Percentiles rank a stretch among this genome's conserved stretches.
Evolutionary conservation across 768 basidiomycete species (phyloP).

Genomic region (Trametes gibbosa): DNA sequence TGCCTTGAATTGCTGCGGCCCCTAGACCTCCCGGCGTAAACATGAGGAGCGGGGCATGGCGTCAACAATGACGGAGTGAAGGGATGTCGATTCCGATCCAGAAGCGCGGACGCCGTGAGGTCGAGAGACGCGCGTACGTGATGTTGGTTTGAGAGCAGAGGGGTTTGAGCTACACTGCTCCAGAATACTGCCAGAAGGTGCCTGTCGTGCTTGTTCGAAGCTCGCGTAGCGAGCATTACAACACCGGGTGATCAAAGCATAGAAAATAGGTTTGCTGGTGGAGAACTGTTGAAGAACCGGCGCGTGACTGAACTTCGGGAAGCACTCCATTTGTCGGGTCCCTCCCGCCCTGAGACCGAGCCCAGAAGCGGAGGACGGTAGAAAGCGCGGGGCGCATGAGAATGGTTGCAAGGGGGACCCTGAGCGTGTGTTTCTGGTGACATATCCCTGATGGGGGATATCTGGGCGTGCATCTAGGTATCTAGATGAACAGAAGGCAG

Average conservation of each 20-base stretch:
- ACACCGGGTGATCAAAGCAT: background rate
- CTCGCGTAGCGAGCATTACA: background rate
- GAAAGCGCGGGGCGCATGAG: background rate
- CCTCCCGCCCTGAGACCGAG: constrained; percentile 2
- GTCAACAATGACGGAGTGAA: constrained; percentile 13
- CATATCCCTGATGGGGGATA: background rate
- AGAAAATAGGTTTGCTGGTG: background rate
- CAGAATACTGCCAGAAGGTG: background rate
- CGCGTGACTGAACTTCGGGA: constrained; percentile 8
- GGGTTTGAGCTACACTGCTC: constrained; percentile 2
- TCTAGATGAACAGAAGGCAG: constrained; percentile 12
- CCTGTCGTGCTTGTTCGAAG: background rate
- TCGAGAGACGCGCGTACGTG: background rate
- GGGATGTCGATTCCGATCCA: background rate
- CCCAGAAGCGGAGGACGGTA: constrained; percentile 9
- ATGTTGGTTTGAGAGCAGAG: constrained; percentile 1
- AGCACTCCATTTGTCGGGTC: background rate
- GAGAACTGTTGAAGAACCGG: background rate
- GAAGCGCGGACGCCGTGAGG: background rate
- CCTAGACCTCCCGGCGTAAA: constrained; percentile 1
- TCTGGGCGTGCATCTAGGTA: constrained; percentile 10
- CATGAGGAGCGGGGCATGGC: constrained; percentile 16
- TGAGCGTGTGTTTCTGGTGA: constrained; percentile 1
- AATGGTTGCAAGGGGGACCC: constrained; percentile 11
- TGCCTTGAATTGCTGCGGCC: background rate